Evolutionary conservation across 805 yeast genomes (phyloP), one percentile per base, ranked within the genome.

Genomic region (Suhomyces prunicola): DNA sequence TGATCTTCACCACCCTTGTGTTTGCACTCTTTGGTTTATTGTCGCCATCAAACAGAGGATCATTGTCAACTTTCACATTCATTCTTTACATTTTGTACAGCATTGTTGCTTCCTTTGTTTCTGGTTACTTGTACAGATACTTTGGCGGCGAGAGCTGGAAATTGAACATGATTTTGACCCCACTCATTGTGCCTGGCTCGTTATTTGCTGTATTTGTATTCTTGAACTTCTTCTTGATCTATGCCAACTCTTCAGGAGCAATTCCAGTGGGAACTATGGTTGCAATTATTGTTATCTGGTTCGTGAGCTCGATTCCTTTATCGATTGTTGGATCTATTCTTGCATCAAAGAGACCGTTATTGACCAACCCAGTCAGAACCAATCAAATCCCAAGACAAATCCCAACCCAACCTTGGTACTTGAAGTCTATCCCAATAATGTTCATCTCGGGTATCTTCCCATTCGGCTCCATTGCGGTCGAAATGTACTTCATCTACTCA

Each of bases 361-460:
- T 81, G 55, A 72, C 80, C 33, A 83, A 84, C 50, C 97, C 98
- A 10, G 96, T 91, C 31, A 85, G 90, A 63, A 91, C 96, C 17
- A 93, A 91, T 70, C 97, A 93, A 74, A 93, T 94, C 60, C 96
- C 97, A 56, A 84, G 99, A 71, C 97, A 94, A 73, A 88, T 94
- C 54, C 99, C 99, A 41, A 79, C 80, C 15, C 97, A 91, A 71
- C 96, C 96, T 45, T 83, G 89, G 83, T 90, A 88, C 65, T 78
- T 90, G 62, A 82, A 81, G 64, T 82, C 89, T 3, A 57, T 80
- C 15, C 86, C 90, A 23, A 80, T 87, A 51, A 74, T 91, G 62
- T 66, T 89, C 42, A 78, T 89, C 56, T 88, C 96, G 1, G 98
- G 98, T 55, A 81, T 93, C 54, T 86, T 93, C 80, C 97, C 98